Base-by-base conservation (phyloP, 2,329 filamentous ascomycete genomes). In the Gremmenia infestans region DNA sequence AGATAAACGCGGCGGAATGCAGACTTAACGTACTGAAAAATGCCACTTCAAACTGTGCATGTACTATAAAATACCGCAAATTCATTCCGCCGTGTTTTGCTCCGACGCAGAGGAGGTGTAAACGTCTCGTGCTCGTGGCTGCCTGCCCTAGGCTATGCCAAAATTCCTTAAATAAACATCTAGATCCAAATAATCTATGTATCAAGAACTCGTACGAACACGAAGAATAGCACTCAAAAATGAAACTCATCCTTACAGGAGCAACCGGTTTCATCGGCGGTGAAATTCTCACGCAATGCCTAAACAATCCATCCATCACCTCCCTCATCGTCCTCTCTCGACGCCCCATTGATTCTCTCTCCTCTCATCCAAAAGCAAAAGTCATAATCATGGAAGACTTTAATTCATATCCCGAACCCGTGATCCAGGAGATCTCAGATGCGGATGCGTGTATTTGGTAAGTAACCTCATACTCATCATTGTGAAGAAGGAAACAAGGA, bases 181-280 rank as follows among this genome's bases (percentile, higher is more conserved):
- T 32, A 32, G 8, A 11, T 32, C 28, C 9, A 25, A 25, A 25
- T 3, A 2, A 8, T 9, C 9, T 32, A 32, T 32, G 28, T 11
- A 32, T 32, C 3, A 32, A 32, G 7, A 32, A 32, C 8, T 32
- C 28, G 4, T 11, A 32, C 28, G 3, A 4, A 32, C 28, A 40
- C 37, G 14, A 11, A 39, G 4, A 1, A 39, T 4, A 40, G 14
- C 14, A 40, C 14, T 40, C 32, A n/a, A 19, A 57, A 11, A 84
- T 85, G 81, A 83, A 85, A 65, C 72, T 85, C 63, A 77, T 86
- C 57, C 71, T 86, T 35, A 75, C 78, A 5, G 82, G 82, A 50
- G 73, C 73, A 23, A 86, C 81, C 19, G 82, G 83, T 60, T 76
- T 77, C 63, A 74, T 83, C 54, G 82, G 82, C 53, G 64, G 71